phyloP scores from a whole-genome alignment of 2,329 filamentous ascomycete genomes.

The Hypoxylon sp. region DNA sequence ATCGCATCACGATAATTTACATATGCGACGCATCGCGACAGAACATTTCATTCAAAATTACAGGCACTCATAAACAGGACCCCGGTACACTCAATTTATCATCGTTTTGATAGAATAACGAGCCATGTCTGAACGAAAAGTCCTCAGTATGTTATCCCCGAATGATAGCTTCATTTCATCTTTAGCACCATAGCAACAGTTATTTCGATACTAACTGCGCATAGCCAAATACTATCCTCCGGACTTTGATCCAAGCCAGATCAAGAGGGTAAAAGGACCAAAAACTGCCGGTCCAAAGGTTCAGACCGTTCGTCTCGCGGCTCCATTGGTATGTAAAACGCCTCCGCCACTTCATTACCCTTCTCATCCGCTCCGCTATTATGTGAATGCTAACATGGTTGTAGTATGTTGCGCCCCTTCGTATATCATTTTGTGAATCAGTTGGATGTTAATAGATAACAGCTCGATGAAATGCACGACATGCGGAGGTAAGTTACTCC shows the following conservation, averaged over 20 bases:
- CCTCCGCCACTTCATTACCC: constrained; percentile 54
- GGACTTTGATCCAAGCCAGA: constrained; percentile 91
- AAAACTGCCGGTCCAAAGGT: constrained; percentile 84
- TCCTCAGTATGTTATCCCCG: constrained; percentile 52
- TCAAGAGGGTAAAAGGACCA: constrained; percentile 77
- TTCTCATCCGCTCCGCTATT: constrained; percentile 37
- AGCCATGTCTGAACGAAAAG: constrained; percentile 63
- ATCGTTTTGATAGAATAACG: constrained; percentile 22
- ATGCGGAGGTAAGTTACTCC: constrained; percentile 55
- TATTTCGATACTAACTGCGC: constrained; percentile 40
- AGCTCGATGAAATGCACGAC: constrained; percentile 60
- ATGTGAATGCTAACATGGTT: constrained; percentile 48
- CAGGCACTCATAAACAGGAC: background rate
- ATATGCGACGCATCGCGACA: constrained; percentile 26
- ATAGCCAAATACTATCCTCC: constrained; percentile 72
- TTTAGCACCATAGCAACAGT: background rate
- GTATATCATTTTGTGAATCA: background rate
- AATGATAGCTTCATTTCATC: constrained; percentile 1
- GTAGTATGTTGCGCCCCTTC: constrained; percentile 23
- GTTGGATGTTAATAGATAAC: constrained; percentile 6
- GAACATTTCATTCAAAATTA: constrained; percentile 8
- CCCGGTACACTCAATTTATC: background rate
- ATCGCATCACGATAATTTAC: constrained; percentile 20
- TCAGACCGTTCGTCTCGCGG: constrained; percentile 92
- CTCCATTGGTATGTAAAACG: constrained; percentile 75